A percentile compares a stretch with the other conserved stretches of the same genome.
phyloP scores from a whole-genome alignment of 2,329 filamentous ascomycete species.

The Fusarium sp. region DNA sequence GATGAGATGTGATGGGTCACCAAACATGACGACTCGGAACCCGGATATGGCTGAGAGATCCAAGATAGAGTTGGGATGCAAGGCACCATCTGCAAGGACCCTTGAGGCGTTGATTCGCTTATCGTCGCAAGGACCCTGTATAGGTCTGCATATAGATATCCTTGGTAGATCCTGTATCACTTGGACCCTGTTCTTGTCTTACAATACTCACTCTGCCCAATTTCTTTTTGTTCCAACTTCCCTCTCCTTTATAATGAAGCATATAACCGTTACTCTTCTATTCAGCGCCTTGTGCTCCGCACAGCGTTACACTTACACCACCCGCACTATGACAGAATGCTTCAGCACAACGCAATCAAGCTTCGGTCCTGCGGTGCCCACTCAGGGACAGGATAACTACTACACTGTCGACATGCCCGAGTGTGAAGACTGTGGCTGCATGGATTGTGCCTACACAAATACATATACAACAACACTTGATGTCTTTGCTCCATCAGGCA shows the following conservation, averaged over 20 bases:
- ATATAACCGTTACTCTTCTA: conserved; percentile 18
- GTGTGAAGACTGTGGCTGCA: conserved; percentile 42
- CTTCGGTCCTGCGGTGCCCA: conserved; percentile 43
- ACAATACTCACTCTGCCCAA: conserved; percentile 1
- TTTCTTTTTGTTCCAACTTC: background rate
- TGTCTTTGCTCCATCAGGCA: conserved; percentile 40
- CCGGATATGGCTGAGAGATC: conserved; percentile 18
- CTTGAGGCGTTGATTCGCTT: conserved; percentile 23
- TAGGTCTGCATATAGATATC: conserved; percentile 34
- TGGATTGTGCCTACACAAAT: conserved; percentile 42
- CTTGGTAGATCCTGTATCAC: conserved; percentile 41
- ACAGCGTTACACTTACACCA: conserved; percentile 45
- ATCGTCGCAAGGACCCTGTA: conserved; percentile 4
- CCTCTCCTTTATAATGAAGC: conserved; percentile 36
- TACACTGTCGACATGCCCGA: conserved; percentile 46
- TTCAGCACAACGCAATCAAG: conserved; percentile 42
- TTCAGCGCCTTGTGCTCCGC: conserved; percentile 15
- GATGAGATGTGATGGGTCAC: conserved; percentile 7
- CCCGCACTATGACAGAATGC: conserved; percentile 44
- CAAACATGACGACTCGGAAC: background rate
- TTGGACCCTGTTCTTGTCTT: conserved; percentile 8
- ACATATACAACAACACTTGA: conserved; percentile 44
- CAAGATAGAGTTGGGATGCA: conserved; percentile 38
- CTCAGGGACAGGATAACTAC: conserved; percentile 39
- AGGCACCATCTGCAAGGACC: conserved; percentile 33